A percentile compares a stretch with the other conserved stretches of the same genome.
Evolutionary conservation across 2,329 filamentous ascomycete species (phyloP).

Genomic region (Orbilia javanica): DNA sequence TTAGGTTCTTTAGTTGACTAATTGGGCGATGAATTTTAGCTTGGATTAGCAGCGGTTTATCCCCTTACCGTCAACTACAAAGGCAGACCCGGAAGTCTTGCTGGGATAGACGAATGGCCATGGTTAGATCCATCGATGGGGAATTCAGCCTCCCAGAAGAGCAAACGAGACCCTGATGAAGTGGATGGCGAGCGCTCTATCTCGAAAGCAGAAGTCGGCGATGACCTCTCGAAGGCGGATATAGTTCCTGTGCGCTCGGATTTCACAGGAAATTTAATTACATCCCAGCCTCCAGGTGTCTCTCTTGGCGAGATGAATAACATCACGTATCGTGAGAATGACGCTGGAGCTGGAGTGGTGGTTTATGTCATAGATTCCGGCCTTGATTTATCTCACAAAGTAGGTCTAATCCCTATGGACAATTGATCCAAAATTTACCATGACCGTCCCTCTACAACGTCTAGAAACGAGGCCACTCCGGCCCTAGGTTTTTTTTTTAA

Average conservation of each 20-base stretch:
- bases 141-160: neutral
- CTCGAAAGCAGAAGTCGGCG: neutral
- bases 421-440: too few relatives aligned
- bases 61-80: too few relatives aligned
- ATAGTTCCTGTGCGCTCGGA: neutral
- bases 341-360: neutral
- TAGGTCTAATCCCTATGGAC: neutral
- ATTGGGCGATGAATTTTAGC: too few relatives aligned
- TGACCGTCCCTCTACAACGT: too few relatives aligned
- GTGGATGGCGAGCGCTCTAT: neutral
- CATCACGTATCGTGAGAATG: neutral
- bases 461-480: too few relatives aligned
- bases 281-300: neutral
- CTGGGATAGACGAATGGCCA: too few relatives aligned
- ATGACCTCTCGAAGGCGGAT: neutral
- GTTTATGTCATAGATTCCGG: neutral
- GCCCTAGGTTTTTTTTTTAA: too few relatives aligned
- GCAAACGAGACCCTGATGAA: neutral
- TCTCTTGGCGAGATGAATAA: neutral
- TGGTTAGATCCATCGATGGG: too few relatives aligned
- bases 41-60: too few relatives aligned
- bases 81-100: too few relatives aligned
- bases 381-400: neutral
- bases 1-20: too few relatives aligned
- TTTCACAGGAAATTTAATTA: neutral